A percentile compares a stretch with the other conserved stretches of the same genome.
Conservation (phyloP, 805 yeast species). For the Schwanniomyces polymorphus region DNA sequence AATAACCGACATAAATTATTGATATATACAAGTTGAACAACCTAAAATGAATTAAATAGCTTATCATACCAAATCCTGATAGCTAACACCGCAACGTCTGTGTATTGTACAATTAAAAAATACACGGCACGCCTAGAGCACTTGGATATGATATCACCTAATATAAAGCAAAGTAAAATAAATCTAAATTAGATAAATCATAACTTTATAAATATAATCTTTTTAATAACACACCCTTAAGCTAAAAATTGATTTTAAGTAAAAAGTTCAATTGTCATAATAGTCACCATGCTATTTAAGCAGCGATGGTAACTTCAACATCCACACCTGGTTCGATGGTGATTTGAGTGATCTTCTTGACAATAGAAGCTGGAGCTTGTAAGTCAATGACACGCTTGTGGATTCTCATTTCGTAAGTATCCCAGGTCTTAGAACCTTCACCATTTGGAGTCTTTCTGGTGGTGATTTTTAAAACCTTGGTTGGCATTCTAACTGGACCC, state of each 20-base stretch:
- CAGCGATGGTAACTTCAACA: constrained; percentile 91
- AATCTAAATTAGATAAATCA: neutral
- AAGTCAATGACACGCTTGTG: constrained; percentile 99
- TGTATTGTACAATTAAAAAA: constrained; percentile 24
- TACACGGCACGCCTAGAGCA: constrained; percentile 67
- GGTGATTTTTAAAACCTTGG: constrained; percentile 95
- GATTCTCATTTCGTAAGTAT: constrained; percentile 98
- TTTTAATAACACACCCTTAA: neutral
- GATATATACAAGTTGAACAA: constrained; percentile 11
- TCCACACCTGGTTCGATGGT: constrained; percentile 99
- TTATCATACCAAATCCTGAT: constrained; percentile 49
- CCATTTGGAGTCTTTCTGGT: constrained; percentile 99
- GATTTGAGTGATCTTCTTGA: constrained; percentile 95
- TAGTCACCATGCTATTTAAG: constrained; percentile 42
- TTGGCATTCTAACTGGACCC: constrained; percentile 99
- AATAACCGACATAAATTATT: constrained; percentile 8
- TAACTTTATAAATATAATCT: neutral
- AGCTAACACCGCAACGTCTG: constrained; percentile 63
- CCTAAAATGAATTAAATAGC: constrained; percentile 4
- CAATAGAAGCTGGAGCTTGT: constrained; percentile 91
- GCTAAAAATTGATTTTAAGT: neutral
- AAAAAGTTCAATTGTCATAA: neutral
- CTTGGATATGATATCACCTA: constrained; percentile 33
- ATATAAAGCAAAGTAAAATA: neutral
- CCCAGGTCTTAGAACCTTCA: constrained; percentile 99